Conservation (phyloP, 2,329 filamentous ascomycete genomes). For the Raffaelea albimanens region DNA sequence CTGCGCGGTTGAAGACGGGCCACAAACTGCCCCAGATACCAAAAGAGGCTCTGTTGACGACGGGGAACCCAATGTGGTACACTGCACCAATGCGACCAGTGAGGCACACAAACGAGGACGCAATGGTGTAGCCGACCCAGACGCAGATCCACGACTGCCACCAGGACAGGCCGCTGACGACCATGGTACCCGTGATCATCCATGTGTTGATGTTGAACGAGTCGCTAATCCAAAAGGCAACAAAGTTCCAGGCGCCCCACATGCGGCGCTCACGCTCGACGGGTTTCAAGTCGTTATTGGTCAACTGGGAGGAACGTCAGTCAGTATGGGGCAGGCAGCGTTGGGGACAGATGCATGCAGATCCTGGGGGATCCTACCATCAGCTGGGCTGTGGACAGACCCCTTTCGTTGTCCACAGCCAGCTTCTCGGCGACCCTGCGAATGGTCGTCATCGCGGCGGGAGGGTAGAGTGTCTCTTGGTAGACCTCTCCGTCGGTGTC, state of each 20-base stretch:
- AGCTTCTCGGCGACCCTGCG: conserved; percentile 43
- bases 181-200: conserved; percentile 86
- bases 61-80: conserved; percentile 86
- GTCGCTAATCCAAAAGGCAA: conserved; percentile 80
- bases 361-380: conserved; percentile 54
- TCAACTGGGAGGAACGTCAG: conserved; percentile 40
- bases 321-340: too few relatives aligned
- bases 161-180: conserved; percentile 70
- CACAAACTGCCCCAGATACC: conserved; percentile 67
- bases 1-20: conserved; percentile 23
- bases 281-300: conserved; percentile 71
- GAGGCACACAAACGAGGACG: conserved; percentile 63
- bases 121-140: conserved; percentile 75
- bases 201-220: conserved; percentile 86
- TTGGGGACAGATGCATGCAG: too few relatives aligned
- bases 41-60: conserved; percentile 50
- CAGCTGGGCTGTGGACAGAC: conserved; percentile 67
- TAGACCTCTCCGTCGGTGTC: neutral
- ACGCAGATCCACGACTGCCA: conserved; percentile 90
- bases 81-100: conserved; percentile 77
- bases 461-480: neutral
- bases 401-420: conserved; percentile 65
- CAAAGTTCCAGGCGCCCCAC: conserved; percentile 84
- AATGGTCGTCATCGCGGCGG: neutral
- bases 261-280: conserved; percentile 71